Evolutionary conservation across 176 grass and related monocot species (phyloP), one percentile per base, ranked within the genome.

Genomic region (Carex scoparia): DNA sequence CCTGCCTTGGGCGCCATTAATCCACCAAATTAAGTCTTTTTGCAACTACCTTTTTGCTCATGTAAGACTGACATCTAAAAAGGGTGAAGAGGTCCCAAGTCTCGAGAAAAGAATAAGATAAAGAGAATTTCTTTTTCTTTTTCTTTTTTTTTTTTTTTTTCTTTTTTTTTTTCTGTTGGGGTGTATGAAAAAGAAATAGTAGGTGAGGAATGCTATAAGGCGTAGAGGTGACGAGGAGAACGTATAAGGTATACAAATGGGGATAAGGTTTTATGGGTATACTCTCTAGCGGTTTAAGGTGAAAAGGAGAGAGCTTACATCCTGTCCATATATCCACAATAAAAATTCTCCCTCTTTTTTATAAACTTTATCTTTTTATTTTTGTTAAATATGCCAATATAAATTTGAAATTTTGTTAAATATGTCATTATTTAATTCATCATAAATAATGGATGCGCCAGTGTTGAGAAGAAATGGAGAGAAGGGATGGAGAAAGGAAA

Each of bases 1-100:
- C 95, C 89, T 6, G 91, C 89, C 86, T 94, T 98, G 86, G 92
- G 95, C 85, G 95, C 92, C 95, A 98, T 97, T 76, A 83, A 82
- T 30, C 53, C 42, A 73, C 54, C 61, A 19, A 57, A 58, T 68
- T 86, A 71, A 70, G 49, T 30, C 13, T 40, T 69, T 16, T 44
- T 18, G 12, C 61, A 48, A 44, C 35, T 71, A 49, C 13, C 55
- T 62, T 72, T 35, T 23, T 33, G 31, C 48, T 87, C 62, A 30
- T 65, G 80, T 27, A 28, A 32, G 27, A 63, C 48, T 84, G 69
- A 79, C 69, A 85, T 85, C 69, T 61, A 85, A 64, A 30, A 61
- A 85, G 58, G 53, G 5, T 56, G 15, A 79, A 61, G 28, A 46
- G 49, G 46, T 16, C 69, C 76, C 10, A 27, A 60, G 79, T 69